Conservation (phyloP, 2,329 filamentous ascomycete genomes). For the Pseudogymnoascus sp. region DNA sequence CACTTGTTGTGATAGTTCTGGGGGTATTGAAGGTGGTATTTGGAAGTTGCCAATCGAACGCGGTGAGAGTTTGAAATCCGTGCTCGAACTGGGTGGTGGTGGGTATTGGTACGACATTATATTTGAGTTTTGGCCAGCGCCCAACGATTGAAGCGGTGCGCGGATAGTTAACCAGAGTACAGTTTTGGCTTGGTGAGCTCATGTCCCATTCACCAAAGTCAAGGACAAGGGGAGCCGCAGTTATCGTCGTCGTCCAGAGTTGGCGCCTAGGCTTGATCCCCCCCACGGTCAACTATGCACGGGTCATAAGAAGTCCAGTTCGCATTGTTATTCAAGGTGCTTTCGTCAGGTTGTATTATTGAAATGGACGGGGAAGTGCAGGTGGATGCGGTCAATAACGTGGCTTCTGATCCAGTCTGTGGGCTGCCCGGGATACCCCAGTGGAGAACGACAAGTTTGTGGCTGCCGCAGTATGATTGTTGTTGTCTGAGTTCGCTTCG, state of each 20-base stretch:
- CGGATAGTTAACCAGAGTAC: slow-evolving; percentile 1
- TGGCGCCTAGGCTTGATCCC: slow-evolving; percentile 2
- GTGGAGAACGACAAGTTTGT: slow-evolving; percentile 5
- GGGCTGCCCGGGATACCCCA: neutral
- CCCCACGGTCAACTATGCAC: slow-evolving; percentile 8
- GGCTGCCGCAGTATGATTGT: slow-evolving; percentile 1
- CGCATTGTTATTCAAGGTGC: slow-evolving; percentile 3
- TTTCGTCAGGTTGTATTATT: neutral
- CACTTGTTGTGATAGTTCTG: slow-evolving; percentile 1
- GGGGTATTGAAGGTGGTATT: slow-evolving; percentile 3
- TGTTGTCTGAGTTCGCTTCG: slow-evolving; percentile 4
- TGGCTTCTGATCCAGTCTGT: neutral
- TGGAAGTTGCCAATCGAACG: neutral
- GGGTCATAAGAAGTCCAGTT: slow-evolving; percentile 6
- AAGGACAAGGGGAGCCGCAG: neutral
- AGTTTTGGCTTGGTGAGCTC: slow-evolving; percentile 6
- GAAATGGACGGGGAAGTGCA: neutral
- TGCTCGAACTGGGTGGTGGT: slow-evolving; percentile 1
- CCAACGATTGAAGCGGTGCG: neutral
- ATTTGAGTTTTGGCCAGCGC: slow-evolving; percentile 4
- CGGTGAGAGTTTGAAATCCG: slow-evolving; percentile 4
- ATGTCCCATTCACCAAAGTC: slow-evolving; percentile 3
- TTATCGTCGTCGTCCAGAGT: slow-evolving; percentile 1
- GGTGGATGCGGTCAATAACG: neutral
- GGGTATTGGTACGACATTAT: slow-evolving; percentile 11